These are phyloP conservation scores for Boletus barrowsii DNA, from an alignment of 768 basidiomycete genomes.

Conservation along the genomic window DNA sequence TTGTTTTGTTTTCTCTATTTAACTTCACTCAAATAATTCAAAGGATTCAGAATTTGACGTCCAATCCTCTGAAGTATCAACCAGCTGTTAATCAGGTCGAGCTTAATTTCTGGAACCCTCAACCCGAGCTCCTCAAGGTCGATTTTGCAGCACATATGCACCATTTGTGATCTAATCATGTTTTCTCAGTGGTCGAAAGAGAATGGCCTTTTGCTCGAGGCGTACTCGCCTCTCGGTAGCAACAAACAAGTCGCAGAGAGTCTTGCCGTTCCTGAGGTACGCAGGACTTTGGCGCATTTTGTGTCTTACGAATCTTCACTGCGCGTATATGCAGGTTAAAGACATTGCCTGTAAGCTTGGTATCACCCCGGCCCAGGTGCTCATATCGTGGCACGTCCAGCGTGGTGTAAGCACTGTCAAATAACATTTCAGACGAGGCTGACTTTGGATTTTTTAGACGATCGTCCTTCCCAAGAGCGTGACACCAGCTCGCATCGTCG, in stretches of 20 bases:
- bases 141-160: background rate
- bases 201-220: constrained; percentile 62
- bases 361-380: constrained; percentile 71
- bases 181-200: constrained; percentile 61
- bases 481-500: constrained; percentile 60
- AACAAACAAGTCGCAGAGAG: constrained; percentile 53
- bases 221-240: constrained; percentile 76
- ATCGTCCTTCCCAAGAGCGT: constrained; percentile 78
- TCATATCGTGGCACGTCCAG: constrained; percentile 76
- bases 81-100: constrained; percentile 81
- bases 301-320: background rate
- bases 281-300: background rate
- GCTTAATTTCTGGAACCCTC: constrained; percentile 73
- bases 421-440: background rate
- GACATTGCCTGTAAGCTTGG: constrained; percentile 58
- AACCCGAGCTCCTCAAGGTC: constrained; percentile 70
- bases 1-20: background rate
- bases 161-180: background rate
- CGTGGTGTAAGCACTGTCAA: constrained; percentile 51
- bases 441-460: constrained; percentile 39
- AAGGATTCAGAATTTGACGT: constrained; percentile 60
- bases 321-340: constrained; percentile 39
- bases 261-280: constrained; percentile 56
- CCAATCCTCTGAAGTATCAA: constrained; percentile 55
- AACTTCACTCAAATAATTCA: background rate